Evolutionary conservation across 345 rosid species (phyloP).

Genomic region (Turritis glabra): DNA sequence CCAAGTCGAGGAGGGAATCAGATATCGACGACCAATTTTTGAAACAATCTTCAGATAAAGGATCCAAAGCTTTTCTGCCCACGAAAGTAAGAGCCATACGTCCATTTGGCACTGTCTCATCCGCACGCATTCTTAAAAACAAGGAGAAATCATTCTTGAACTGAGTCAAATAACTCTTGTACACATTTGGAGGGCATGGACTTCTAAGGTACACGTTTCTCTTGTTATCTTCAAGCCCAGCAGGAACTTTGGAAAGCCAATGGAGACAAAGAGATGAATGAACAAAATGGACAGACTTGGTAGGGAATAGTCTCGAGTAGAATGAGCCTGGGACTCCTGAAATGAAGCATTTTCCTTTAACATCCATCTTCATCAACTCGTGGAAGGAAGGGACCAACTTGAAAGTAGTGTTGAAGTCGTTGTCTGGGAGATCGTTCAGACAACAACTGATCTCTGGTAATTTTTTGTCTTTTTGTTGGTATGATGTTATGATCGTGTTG

Average conservation of each 20-base stretch:
- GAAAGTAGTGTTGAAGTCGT: background rate
- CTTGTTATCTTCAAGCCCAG: background rate
- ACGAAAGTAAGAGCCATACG: background rate
- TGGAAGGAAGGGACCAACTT: background rate
- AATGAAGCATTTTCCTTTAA: background rate
- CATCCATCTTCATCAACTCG: background rate
- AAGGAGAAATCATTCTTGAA: background rate
- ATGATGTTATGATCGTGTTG: background rate
- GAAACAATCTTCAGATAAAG: background rate
- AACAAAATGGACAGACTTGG: background rate
- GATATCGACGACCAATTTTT: background rate
- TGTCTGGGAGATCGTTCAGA: background rate
- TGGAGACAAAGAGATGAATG: background rate
- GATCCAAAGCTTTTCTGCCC: background rate
- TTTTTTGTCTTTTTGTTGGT: background rate
- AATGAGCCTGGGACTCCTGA: background rate
- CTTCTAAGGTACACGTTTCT: background rate
- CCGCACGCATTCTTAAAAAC: background rate
- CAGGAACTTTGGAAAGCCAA: background rate
- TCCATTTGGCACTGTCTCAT: background rate
- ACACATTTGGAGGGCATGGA: background rate
- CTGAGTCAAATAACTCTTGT: background rate
- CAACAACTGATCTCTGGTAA: background rate
- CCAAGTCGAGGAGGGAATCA: background rate
- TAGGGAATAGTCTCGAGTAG: background rate